These are phyloP conservation scores for Nicotiana paniculata DNA, from an alignment of 257 asterid species.

Conservation along the genomic window DNA sequence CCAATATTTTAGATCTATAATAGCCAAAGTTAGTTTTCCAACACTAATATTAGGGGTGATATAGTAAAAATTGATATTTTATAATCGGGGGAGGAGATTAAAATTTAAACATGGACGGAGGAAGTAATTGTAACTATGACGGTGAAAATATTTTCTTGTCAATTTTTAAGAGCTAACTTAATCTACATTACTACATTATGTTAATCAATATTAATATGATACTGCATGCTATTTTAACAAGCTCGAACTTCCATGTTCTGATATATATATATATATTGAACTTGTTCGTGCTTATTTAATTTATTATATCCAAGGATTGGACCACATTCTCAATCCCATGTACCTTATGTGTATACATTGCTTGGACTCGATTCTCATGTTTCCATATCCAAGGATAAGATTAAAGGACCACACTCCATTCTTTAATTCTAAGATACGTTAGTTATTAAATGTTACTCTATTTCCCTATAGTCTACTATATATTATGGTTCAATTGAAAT, in stretches of 20 bases:
- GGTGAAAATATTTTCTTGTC: too few species aligned
- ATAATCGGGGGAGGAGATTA: too few species aligned
- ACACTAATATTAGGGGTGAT: too few species aligned
- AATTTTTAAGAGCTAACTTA: too few species aligned
- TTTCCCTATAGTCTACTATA: background rate
- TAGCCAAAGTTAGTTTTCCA: too few species aligned
- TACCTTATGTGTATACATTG: background rate
- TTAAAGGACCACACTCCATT: background rate
- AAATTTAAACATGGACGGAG: too few species aligned
- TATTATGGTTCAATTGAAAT: background rate
- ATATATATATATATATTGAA: background rate
- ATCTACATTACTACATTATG: background rate
- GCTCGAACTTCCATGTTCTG: background rate
- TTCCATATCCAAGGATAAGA: background rate
- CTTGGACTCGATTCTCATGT: background rate
- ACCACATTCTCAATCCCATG: background rate
- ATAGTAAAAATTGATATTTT: too few species aligned
- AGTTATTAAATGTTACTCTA: background rate
- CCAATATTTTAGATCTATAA: too few species aligned
- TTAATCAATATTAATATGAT: background rate
- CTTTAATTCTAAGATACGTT: background rate
- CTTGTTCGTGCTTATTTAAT: background rate
- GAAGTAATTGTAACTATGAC: too few species aligned
- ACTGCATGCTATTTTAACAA: background rate
- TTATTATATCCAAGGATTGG: background rate